Evolutionary conservation across 2,329 filamentous ascomycete species (phyloP), one percentile per base, ranked within the genome.

Genomic region (Chaetomiaceae sp.): DNA sequence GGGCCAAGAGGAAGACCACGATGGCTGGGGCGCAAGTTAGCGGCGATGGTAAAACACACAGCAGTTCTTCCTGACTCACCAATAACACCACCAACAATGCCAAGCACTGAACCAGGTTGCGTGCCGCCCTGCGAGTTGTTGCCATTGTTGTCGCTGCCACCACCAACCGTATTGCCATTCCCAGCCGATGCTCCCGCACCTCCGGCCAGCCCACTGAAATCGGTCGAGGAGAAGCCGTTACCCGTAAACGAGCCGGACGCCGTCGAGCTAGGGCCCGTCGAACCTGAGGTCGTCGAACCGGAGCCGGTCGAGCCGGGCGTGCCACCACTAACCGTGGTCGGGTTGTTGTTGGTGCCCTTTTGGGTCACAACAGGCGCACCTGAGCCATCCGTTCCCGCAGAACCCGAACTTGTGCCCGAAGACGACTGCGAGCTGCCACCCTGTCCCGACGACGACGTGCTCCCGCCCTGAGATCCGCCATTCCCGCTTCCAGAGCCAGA

Each of bases 11-110:
- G 27, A 63, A 42, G 8, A 51, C 14, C 14, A 42, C 5, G n/a
- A 29, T 6, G 14, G 54, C 59, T 56, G 50, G 31, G 4, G 23
- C 2, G 11, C 27, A 3, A 19, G 46, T 42, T 11, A 46, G 25
- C 3, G 22, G 5, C 1, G 14, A 43, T 14, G 11, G 22, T 7
- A 8, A 23, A 39, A 20, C 5, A 29, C 22, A 23, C 8, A 33
- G 12, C 11, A 17, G 1, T 14, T 6, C 4, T 1, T 8, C 6
- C 22, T 19, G 12, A 58, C 58, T 9, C 57, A 64, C 60, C 51
- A 37, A 61, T 31, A n/a, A 61, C 20, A 8, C 51, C 58, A 6
- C 59, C 61, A 2, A 57, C 39, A 14, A 63, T 56, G 0, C 58
- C 59, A 1, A 54, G 53, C 3, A 59, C 6, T 1, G 59, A 50